A percentile compares a stretch with the other conserved stretches of the same genome.
These are phyloP conservation scores for Albizia julibrissin DNA, from an alignment of 306 rosid species.

Conservation along the genomic window DNA sequence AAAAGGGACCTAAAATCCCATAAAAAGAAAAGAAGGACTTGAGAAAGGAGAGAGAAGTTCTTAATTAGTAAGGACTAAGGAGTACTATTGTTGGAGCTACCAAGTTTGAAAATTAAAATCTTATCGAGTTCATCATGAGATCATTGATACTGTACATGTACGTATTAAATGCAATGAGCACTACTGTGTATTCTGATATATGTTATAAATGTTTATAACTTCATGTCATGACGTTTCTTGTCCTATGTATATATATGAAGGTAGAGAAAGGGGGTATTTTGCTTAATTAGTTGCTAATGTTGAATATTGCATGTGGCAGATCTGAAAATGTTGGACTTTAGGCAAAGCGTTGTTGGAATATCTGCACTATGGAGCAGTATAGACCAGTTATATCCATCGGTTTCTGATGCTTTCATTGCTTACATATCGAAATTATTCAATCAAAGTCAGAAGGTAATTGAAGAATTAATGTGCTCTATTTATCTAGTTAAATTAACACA, in stretches of 20 bases:
- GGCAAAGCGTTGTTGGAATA: slow-evolving; percentile 48
- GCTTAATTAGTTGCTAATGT: neutral
- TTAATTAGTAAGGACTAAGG: neutral
- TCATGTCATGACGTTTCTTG: neutral
- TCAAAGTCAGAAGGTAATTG: slow-evolving; percentile 46
- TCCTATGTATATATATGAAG: neutral
- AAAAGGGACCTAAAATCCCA: neutral
- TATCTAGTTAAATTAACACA: neutral
- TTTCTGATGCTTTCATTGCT: slow-evolving; percentile 22
- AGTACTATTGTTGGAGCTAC: neutral
- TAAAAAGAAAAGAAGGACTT: too few species aligned
- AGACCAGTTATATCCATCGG: slow-evolving; percentile 17
- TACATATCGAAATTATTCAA: slow-evolving; percentile 33
- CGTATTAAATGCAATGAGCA: neutral
- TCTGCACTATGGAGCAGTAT: slow-evolving; percentile 44
- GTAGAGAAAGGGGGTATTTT: neutral
- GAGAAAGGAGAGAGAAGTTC: neutral
- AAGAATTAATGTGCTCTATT: neutral
- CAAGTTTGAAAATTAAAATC: neutral
- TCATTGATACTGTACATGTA: neutral
- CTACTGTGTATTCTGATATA: neutral
- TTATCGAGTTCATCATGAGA: neutral
- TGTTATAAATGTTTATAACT: neutral
- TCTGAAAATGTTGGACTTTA: slow-evolving; percentile 36
- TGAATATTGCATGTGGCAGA: slow-evolving; percentile 28